Evolutionary conservation across 805 yeast genomes (phyloP).

Genomic region (Saccharomycopsis sp.): DNA sequence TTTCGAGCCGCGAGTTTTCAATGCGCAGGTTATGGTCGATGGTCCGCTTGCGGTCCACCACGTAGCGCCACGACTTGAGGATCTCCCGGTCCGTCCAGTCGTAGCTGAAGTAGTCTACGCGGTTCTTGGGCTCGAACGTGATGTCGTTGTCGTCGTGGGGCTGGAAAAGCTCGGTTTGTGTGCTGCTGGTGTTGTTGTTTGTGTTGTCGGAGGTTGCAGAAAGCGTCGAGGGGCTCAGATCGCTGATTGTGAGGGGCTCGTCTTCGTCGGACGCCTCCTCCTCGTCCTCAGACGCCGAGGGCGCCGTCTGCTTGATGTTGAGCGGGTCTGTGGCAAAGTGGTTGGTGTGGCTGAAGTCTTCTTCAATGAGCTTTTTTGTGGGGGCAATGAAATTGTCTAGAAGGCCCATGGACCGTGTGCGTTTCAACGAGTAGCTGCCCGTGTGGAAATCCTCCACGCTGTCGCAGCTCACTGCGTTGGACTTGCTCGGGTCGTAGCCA

Average conservation of each 20-base stretch:
- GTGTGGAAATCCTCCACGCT: constrained; percentile 64
- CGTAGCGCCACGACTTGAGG: constrained; percentile 92
- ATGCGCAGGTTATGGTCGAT: constrained; percentile 40
- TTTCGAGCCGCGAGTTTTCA: constrained; percentile 51
- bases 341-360: constrained; percentile 24
- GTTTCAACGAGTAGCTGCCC: constrained; percentile 65
- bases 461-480: constrained; percentile 58
- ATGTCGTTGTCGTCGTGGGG: constrained; percentile 86
- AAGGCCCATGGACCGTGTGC: constrained; percentile 79
- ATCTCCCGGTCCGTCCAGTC: constrained; percentile 94
- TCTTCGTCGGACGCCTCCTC: constrained; percentile 15
- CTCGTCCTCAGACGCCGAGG: constrained; percentile 22
- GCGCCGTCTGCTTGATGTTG: constrained; percentile 18
- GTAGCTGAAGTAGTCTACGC: constrained; percentile 92
- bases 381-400: constrained; percentile 62
- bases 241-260: constrained; percentile 9
- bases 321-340: constrained; percentile 20
- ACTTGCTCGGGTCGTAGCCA: constrained; percentile 34
- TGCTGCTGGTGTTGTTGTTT: constrained; percentile 19
- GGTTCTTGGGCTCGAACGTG: constrained; percentile 73
- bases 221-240: constrained; percentile 9
- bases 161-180: constrained; percentile 26
- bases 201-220: constrained; percentile 12
- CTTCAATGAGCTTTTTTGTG: constrained; percentile 33
- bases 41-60: constrained; percentile 40